These are phyloP conservation scores for Penicillium palitans DNA, from an alignment of 2,329 filamentous ascomycete genomes.

Conservation along the genomic window DNA sequence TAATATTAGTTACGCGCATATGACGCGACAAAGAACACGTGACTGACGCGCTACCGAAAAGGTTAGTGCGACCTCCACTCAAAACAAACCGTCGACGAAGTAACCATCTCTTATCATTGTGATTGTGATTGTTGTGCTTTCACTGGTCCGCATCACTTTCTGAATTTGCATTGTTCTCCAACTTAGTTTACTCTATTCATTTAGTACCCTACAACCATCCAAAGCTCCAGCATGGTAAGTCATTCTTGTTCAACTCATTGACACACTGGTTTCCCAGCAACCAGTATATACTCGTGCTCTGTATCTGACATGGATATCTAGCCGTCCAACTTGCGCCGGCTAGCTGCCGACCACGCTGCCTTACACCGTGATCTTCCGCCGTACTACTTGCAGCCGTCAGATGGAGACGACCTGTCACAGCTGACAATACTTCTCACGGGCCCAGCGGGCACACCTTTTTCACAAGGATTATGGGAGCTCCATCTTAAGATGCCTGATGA, in stretches of 20 bases:
- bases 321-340: constrained; percentile 53
- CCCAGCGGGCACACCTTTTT: constrained; percentile 61
- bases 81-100: constrained; percentile 26
- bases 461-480: constrained; percentile 59
- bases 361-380: constrained; percentile 60
- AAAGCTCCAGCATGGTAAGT: constrained; percentile 23
- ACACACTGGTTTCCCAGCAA: constrained; percentile 7
- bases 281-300: constrained; percentile 1
- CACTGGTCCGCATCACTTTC: not conserved
- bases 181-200: not conserved
- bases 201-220: not conserved
- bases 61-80: constrained; percentile 18
- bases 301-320: constrained; percentile 20
- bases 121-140: constrained; percentile 1
- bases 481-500: constrained; percentile 60
- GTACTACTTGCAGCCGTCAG: constrained; percentile 59
- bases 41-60: constrained; percentile 17
- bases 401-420: constrained; percentile 56
- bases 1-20: constrained; percentile 19
- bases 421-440: constrained; percentile 61
- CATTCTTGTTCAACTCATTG: not conserved
- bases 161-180: not conserved
- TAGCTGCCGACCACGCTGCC: constrained; percentile 60
- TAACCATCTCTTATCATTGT: constrained; percentile 22
- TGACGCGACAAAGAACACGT: constrained; percentile 12